phyloP scores from a whole-genome alignment of 1,284 basidiomycete genomes.

The Trametes hirsuta region DNA sequence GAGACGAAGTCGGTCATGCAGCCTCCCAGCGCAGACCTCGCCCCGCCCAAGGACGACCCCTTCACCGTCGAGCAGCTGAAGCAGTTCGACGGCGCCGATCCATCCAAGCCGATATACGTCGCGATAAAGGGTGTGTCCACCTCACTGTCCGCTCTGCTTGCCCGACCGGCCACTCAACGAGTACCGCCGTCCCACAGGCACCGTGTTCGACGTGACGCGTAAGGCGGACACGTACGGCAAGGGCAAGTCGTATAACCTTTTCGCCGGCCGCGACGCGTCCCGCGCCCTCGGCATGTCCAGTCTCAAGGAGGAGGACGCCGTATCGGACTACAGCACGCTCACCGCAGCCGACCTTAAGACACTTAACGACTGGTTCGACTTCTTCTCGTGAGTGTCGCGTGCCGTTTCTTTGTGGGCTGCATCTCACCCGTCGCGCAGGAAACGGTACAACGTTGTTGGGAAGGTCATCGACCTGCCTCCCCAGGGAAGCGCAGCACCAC shows the following conservation, averaged over 20 bases:
- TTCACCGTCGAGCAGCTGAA: slow-evolving; percentile 73
- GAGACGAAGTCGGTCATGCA: slow-evolving; percentile 58
- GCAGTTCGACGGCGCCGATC: slow-evolving; percentile 69
- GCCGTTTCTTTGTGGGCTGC: neutral
- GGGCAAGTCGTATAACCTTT: slow-evolving; percentile 71
- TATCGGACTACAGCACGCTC: slow-evolving; percentile 85
- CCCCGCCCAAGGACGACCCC: slow-evolving; percentile 78
- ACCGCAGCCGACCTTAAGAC: slow-evolving; percentile 80
- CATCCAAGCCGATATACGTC: slow-evolving; percentile 78
- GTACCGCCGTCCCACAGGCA: slow-evolving; percentile 47
- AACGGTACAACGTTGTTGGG: slow-evolving; percentile 86
- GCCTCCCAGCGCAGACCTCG: slow-evolving; percentile 59
- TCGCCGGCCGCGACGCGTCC: slow-evolving; percentile 91
- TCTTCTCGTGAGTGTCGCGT: slow-evolving; percentile 61
- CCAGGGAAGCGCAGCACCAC: neutral
- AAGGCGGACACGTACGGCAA: slow-evolving; percentile 84
- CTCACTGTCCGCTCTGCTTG: neutral
- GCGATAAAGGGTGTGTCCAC: slow-evolving; percentile 77
- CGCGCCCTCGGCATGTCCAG: slow-evolving; percentile 85
- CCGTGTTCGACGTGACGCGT: slow-evolving; percentile 82
- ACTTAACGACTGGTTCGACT: slow-evolving; percentile 88
- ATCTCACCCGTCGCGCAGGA: slow-evolving; percentile 42
- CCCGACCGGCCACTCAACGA: neutral
- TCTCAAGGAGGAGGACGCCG: slow-evolving; percentile 85
- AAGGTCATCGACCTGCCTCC: slow-evolving; percentile 53